phyloP scores from a whole-genome alignment of 768 basidiomycete species.

The Suillus brevipes region DNA sequence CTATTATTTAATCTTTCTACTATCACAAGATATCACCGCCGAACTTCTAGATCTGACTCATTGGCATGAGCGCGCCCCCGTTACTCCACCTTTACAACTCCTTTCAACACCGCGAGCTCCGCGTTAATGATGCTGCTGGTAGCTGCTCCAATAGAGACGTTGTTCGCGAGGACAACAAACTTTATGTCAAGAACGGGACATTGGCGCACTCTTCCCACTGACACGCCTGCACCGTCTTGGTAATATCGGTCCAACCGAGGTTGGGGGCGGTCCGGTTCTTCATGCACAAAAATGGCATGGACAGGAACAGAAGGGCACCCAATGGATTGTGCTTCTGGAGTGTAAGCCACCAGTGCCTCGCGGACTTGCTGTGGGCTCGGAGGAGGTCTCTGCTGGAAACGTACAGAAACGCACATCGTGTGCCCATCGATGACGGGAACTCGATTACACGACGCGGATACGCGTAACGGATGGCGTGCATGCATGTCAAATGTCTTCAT shows the following conservation, averaged over 20 bases:
- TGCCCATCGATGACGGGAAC: constrained; percentile 97
- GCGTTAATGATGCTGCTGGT: constrained; percentile 98
- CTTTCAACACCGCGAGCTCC: constrained; percentile 86
- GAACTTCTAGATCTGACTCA: background rate
- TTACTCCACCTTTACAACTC: constrained; percentile 36
- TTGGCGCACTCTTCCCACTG: constrained; percentile 86
- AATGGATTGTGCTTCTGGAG: constrained; percentile 70
- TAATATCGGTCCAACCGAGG: constrained; percentile 89
- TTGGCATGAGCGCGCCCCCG: background rate
- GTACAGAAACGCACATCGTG: constrained; percentile 84
- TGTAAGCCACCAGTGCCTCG: constrained; percentile 73
- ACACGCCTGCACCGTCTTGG: constrained; percentile 89
- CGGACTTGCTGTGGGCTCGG: constrained; percentile 87
- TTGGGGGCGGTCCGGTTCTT: constrained; percentile 90
- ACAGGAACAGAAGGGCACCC: constrained; percentile 84
- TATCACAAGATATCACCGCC: background rate
- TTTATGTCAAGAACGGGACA: constrained; percentile 94
- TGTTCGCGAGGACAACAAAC: constrained; percentile 90
- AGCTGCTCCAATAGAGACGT: constrained; percentile 94
- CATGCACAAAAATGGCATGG: constrained; percentile 87
- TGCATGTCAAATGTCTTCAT: constrained; percentile 82
- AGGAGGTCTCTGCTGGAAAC: constrained; percentile 76
- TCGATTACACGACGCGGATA: constrained; percentile 92
- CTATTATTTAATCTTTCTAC: constrained; percentile 8
- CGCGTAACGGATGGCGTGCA: constrained; percentile 71